Evolutionary conservation across 805 yeast species (phyloP), one percentile per base, ranked within the genome.

Genomic region (Brettanomyces anomalus): DNA sequence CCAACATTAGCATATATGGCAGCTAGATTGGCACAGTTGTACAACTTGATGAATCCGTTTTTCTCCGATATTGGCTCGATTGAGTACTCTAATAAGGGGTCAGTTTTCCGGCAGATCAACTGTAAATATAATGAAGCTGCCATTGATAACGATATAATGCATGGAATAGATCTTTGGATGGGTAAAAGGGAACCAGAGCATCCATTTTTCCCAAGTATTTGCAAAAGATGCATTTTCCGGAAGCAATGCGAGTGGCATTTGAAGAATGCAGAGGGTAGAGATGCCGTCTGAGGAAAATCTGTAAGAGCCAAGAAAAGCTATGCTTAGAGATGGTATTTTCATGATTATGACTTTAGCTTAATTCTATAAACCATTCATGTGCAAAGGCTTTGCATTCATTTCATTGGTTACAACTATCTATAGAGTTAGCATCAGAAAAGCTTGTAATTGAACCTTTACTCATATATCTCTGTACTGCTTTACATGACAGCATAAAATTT

Each of bases 1-100:
- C 66, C 78, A 16, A 80, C 88, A 0, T 55, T 77, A 17, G 57
- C 77, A 41, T 74, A 74, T 48, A 66, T 83, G 44, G 74, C 83
- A 0, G 71, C 74, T 1, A 62, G 86, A 43, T 52, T 72, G 8
- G 65, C 79, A 2, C 81, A 78, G 48, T 51, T 75, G 15, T 67
- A 64, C 46, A 40, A 53, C 4, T 41, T 67, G 3, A 46, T 74
- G 18, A 55, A 61, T 39, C 56, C 61, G 8, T 55, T 71, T 18
- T 46, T 69, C 15, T 62, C 74, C 0, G 55, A 61, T n/a, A 49
- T 58, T 6, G 46, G 68, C 16, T 56, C 70, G n/a, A 58, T 77
- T 10, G 77, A 80, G 39, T 82, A 80, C 53, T 75, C 77, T 49
- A 70, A 64, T 49, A 61, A 67, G 33, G 64, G 60, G 5, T 56